phyloP scores from a whole-genome alignment of 805 yeast species.

The Candida silvicultrix region DNA sequence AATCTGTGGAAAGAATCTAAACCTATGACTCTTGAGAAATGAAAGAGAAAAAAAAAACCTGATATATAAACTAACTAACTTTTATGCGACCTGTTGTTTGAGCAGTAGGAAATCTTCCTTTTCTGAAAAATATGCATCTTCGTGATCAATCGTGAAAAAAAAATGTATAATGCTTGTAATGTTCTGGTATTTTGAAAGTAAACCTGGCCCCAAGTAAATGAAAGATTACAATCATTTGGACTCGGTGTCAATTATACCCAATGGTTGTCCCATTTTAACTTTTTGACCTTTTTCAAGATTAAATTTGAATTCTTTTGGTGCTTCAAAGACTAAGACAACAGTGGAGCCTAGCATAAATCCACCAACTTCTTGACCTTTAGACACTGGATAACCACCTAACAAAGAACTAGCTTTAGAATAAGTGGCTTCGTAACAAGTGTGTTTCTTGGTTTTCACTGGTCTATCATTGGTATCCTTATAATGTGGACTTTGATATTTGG shows the following conservation, averaged over 20 bases:
- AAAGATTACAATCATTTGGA: not conserved
- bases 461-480: constrained; percentile 13
- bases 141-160: not conserved
- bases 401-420: constrained; percentile 71
- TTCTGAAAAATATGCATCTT: not conserved
- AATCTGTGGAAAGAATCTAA: not conserved
- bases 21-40: not conserved
- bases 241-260: constrained; percentile 41
- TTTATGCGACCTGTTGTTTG: not conserved
- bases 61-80: not conserved
- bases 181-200: no score
- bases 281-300: constrained; percentile 63
- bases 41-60: not conserved
- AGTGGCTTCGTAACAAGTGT: constrained; percentile 91
- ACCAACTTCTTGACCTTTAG: constrained; percentile 93
- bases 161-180: not conserved
- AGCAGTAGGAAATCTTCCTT: not conserved
- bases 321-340: constrained; percentile 95
- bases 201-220: not conserved
- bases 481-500: constrained; percentile 44
- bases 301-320: constrained; percentile 76
- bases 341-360: constrained; percentile 96
- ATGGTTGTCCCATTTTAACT: constrained; percentile 77
- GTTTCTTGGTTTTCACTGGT: constrained; percentile 46
- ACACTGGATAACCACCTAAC: constrained; percentile 81